Base-by-base conservation (phyloP, 2,329 filamentous ascomycete species). In the Ascochyta pisi region DNA sequence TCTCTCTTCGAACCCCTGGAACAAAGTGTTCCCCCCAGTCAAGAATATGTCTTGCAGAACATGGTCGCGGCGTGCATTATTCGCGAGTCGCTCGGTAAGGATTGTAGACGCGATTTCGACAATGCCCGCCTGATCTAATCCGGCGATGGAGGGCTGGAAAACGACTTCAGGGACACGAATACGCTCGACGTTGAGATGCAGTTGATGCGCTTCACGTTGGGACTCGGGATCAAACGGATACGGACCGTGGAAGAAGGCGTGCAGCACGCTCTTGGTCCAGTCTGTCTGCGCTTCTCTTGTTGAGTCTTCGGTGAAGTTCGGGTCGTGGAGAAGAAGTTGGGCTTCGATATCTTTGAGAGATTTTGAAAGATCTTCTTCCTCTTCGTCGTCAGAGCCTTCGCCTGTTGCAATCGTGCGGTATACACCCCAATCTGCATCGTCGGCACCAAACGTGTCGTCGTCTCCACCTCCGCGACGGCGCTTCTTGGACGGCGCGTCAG, bases 381-480 rank as follows among this genome's bases (percentile, higher is more conserved):
- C 93, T 46, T 96, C 92, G 64, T 97, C 93, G 60, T 95, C 91
- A 70, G 89, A 91, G 64, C 83, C 66, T 48, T 90, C 89, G 46
- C 92, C 92, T 0, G 90, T 92, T 2, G 92, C 91, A 54, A 98
- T 96, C 37, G 91, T 91, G 49, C 95, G 89, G 77, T 99, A 99
- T 13, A 99, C 92, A 54, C 92, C 92, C 95, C 95, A 99, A 75
- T 99, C 95, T 54, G 96, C 93, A 70, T 99, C 95, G 74, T 99
- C 94, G 45, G 93, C 93, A 53, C 95, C 95, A 71, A 99, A 99
- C 57, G 91, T 92, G 73, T 99, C 95, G 68, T 99, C 95, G 71
- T 98, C 94, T 4, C 89, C 91, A 7, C 90, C 91, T 6, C 92
- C 92, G 16, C 93, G 87, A 13, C 92, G 83, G 53, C 94, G 86